A percentile compares a stretch with the other conserved stretches of the same genome.
Conservation (phyloP, 495 filamentous ascomycete species). For the Jackrogersella multiformis region DNA sequence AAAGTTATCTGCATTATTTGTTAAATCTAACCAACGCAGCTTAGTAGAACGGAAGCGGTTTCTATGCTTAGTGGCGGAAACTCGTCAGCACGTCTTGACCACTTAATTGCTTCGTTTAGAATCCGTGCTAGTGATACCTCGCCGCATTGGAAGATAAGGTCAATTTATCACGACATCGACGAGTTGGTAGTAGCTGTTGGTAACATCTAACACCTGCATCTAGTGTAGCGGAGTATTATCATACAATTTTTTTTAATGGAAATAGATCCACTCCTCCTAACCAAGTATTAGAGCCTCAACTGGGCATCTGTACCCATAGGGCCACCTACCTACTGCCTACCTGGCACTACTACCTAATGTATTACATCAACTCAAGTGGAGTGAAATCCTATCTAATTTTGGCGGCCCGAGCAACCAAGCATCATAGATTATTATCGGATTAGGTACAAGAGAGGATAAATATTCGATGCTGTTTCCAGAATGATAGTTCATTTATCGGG, state of each 20-base stretch:
- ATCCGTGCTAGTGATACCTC: not conserved
- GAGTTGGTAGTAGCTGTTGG: not conserved
- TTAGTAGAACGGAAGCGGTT: not conserved
- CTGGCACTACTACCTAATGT: too few species aligned
- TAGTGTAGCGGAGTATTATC: not conserved
- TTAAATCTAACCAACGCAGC: not conserved
- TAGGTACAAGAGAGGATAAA: constrained; percentile 4
- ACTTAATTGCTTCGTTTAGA: not conserved
- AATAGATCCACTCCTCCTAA: not conserved
- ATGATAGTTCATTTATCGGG: constrained; percentile 3
- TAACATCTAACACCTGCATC: not conserved
- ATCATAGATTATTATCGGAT: not conserved
- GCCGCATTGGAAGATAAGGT: constrained; percentile 24
- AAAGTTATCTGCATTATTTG: too few species aligned
- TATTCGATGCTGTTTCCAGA: not conserved
- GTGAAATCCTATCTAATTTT: not conserved
- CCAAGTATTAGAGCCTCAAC: constrained; percentile 16
- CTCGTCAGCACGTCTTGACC: not conserved
- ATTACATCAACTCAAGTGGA: constrained; percentile 5
- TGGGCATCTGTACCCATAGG: too few species aligned
- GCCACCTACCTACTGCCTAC: too few species aligned
- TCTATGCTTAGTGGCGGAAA: constrained; percentile 13
- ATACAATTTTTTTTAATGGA: not conserved
- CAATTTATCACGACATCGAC: constrained; percentile 1
- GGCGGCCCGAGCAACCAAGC: not conserved